Evolutionary conservation across 257 asterid genomes (phyloP).

Genomic region (Verbascum thapsus): DNA sequence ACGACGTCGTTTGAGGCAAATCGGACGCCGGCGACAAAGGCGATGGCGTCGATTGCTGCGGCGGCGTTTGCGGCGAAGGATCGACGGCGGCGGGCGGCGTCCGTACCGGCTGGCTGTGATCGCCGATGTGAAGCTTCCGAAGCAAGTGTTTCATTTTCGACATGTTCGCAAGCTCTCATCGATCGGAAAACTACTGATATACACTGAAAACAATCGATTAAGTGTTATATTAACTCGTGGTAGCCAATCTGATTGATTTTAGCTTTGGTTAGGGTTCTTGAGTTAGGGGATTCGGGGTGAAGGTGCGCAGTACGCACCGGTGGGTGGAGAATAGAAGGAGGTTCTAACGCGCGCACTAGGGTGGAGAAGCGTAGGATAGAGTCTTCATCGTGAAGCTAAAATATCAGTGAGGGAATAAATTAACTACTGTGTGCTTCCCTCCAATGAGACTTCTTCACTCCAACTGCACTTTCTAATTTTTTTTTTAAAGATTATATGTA

Average conservation of each 20-base stretch:
- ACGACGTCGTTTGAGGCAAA: slow-evolving; percentile 31
- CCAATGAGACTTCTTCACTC: slow-evolving; percentile 5
- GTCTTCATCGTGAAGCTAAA: slow-evolving; percentile 46
- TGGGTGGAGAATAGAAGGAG: slow-evolving; percentile 4
- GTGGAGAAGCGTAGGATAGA: slow-evolving; percentile 22
- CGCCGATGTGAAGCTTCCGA: slow-evolving; percentile 88
- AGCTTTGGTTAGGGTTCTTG: slow-evolving; percentile 26
- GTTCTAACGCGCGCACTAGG: slow-evolving; percentile 22
- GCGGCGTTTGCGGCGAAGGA: slow-evolving; percentile 41
- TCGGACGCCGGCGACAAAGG: slow-evolving; percentile 40
- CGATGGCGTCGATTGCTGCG: slow-evolving; percentile 34
- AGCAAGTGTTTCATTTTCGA: slow-evolving; percentile 88
- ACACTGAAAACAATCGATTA: background rate
- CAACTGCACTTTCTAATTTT: no score
- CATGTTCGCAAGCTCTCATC: slow-evolving; percentile 58
- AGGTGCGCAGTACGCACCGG: slow-evolving; percentile 9
- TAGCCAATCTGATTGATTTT: slow-evolving; percentile 3
- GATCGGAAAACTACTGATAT: slow-evolving; percentile 28
- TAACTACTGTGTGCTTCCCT: slow-evolving; percentile 38
- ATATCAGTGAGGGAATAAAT: slow-evolving; percentile 32
- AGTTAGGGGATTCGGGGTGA: slow-evolving; percentile 28
- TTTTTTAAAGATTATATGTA: no score
- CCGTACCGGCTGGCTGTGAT: slow-evolving; percentile 35
- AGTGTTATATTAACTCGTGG: background rate
- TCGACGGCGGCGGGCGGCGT: slow-evolving; percentile 36